phyloP scores from a whole-genome alignment of 768 basidiomycete genomes.

The Amanita jacksonii region DNA sequence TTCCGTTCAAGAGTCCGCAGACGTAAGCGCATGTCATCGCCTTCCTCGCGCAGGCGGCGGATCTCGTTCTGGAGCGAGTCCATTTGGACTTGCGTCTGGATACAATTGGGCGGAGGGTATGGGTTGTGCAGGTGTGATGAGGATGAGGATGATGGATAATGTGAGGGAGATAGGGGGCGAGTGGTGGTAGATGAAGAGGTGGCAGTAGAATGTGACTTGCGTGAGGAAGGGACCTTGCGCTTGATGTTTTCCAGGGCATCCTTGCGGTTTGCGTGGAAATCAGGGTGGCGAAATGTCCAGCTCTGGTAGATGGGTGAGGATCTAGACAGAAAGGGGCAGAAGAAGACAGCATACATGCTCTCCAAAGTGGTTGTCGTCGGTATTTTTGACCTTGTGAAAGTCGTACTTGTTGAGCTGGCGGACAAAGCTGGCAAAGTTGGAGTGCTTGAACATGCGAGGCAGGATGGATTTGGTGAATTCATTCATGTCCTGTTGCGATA shows the following conservation, averaged over 20 bases:
- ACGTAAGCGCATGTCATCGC: slow-evolving; percentile 43
- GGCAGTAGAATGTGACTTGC: slow-evolving; percentile 20
- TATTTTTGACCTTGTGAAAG: slow-evolving; percentile 93
- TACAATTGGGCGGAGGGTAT: slow-evolving; percentile 7
- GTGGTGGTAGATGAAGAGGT: slow-evolving; percentile 16
- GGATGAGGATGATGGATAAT: slow-evolving; percentile 22
- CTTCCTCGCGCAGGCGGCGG: slow-evolving; percentile 34
- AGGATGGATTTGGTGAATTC: slow-evolving; percentile 89
- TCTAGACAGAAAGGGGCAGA: background rate
- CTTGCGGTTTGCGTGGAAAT: slow-evolving; percentile 45
- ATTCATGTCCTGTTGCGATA: slow-evolving; percentile 72
- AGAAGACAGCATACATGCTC: slow-evolving; percentile 37
- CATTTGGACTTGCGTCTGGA: slow-evolving; percentile 14
- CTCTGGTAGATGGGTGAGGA: slow-evolving; percentile 20
- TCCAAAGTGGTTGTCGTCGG: slow-evolving; percentile 65
- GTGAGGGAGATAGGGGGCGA: slow-evolving; percentile 13
- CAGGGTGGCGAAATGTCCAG: slow-evolving; percentile 53
- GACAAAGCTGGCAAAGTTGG: slow-evolving; percentile 89
- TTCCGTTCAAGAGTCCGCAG: slow-evolving; percentile 50
- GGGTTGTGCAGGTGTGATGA: slow-evolving; percentile 10
- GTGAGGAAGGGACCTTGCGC: slow-evolving; percentile 46
- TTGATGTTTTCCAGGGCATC: slow-evolving; percentile 52
- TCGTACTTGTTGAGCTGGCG: slow-evolving; percentile 94
- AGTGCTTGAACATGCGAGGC: slow-evolving; percentile 91
- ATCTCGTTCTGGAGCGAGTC: slow-evolving; percentile 38